Conservation (phyloP, 2,329 filamentous ascomycete genomes). For the Colletotrichum paranaense region DNA sequence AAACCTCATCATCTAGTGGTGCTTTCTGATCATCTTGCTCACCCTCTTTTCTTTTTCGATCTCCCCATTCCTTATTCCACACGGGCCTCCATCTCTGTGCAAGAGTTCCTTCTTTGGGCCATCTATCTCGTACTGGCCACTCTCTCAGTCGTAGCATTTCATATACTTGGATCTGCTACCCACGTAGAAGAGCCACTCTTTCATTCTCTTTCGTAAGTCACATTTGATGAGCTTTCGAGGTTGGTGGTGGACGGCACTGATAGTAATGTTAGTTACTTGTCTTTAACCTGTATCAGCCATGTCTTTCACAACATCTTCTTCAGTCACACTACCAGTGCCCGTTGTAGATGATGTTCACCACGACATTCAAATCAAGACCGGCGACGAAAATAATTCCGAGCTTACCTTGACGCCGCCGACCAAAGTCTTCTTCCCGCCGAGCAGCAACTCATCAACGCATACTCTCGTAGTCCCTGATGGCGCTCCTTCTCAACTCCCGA, state of each 20-base stretch:
- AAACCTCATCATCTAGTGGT: neutral
- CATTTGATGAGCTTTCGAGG: neutral
- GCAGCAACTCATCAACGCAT: constrained; percentile 19
- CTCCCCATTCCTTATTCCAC: constrained; percentile 16
- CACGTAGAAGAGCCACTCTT: neutral
- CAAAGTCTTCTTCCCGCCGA: constrained; percentile 11
- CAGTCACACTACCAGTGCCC: constrained; percentile 19
- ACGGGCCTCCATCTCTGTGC: neutral
- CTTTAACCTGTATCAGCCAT: constrained; percentile 1
- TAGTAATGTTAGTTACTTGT: neutral
- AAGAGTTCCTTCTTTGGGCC: constrained; percentile 10
- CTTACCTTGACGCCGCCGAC: constrained; percentile 2
- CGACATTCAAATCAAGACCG: neutral
- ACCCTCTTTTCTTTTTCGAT: neutral
- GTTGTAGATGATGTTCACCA: constrained; percentile 2
- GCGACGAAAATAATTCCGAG: neutral
- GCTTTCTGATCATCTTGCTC: neutral
- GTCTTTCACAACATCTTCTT: constrained; percentile 20
- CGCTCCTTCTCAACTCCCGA: neutral
- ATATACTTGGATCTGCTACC: neutral
- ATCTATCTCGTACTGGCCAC: neutral
- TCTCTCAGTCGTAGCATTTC: neutral
- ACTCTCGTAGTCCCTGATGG: constrained; percentile 18
- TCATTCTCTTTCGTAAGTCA: constrained; percentile 1
- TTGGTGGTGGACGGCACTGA: neutral